Evolutionary conservation across 306 rosid genomes (phyloP).

Genomic region (Urtica urens): DNA sequence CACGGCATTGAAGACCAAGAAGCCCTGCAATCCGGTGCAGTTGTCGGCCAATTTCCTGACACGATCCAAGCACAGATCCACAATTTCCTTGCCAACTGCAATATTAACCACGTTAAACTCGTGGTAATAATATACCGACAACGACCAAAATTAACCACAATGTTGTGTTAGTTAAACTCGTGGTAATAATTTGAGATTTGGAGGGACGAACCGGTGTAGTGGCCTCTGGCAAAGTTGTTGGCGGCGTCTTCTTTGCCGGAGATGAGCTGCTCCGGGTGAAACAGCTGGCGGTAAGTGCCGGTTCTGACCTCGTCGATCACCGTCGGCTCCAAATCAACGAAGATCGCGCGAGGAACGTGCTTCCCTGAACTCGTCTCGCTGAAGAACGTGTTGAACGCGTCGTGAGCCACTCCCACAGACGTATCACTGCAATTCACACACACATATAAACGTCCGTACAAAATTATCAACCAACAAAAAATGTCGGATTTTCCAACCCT

Average conservation of each 20-base stretch:
- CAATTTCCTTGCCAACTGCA: constrained; percentile 81
- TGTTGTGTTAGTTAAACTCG: not conserved
- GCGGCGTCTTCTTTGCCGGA: constrained; percentile 99
- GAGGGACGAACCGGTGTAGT: constrained; percentile 48
- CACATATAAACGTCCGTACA: too few species aligned
- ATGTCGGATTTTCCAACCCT: too few species aligned
- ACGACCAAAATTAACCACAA: not conserved
- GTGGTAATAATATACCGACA: not conserved
- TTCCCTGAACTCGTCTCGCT: constrained; percentile 94
- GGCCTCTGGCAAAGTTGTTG: constrained; percentile 93
- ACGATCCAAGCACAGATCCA: constrained; percentile 93
- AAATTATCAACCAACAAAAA: too few species aligned
- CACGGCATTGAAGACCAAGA: constrained; percentile 87
- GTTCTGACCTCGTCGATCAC: constrained; percentile 88
- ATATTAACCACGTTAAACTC: too few species aligned
- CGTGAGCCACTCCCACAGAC: constrained; percentile 60
- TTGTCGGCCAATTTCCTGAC: constrained; percentile 88
- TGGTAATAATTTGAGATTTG: not conserved
- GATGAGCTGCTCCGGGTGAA: constrained; percentile 93
- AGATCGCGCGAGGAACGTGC: constrained; percentile 90
- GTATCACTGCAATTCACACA: constrained; percentile 57
- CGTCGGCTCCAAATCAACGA: constrained; percentile 93
- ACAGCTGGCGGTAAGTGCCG: constrained; percentile 78
- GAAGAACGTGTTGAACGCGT: constrained; percentile 95
- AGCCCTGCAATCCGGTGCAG: constrained; percentile 95